These are phyloP conservation scores for Citrus glauca DNA, from an alignment of 345 rosid species.

Conservation along the genomic window DNA sequence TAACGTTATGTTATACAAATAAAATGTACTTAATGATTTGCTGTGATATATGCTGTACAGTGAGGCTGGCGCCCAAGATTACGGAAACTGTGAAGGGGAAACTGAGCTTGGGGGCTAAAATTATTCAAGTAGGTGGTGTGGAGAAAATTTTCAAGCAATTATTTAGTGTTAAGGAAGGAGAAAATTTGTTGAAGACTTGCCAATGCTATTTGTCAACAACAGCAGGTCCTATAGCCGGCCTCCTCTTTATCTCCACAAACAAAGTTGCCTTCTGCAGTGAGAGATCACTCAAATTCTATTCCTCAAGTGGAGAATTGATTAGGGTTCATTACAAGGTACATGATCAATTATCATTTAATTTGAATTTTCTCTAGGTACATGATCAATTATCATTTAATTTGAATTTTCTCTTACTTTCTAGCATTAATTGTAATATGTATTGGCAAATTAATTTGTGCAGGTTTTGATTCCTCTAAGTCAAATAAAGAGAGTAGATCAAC, in stretches of 20 bases:
- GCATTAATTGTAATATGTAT: not conserved
- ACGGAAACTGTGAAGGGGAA: constrained; percentile 45
- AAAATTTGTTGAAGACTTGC: constrained; percentile 37
- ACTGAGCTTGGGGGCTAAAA: constrained; percentile 40
- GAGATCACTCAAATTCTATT: constrained; percentile 33
- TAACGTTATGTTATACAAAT: not conserved
- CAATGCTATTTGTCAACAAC: constrained; percentile 51
- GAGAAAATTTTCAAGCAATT: constrained; percentile 38
- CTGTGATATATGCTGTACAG: constrained; percentile 20
- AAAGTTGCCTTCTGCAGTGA: constrained; percentile 48
- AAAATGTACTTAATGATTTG: not conserved
- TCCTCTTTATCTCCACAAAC: constrained; percentile 42
- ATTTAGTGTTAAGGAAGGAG: constrained; percentile 34
- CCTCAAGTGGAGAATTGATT: constrained; percentile 26
- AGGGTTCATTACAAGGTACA: constrained; percentile 39
- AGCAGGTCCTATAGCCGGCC: constrained; percentile 48
- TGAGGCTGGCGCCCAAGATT: constrained; percentile 35
- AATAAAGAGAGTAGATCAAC: constrained; percentile 49
- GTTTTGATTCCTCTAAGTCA: constrained; percentile 54
- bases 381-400: too few species aligned
- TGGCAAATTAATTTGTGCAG: constrained; percentile 16
- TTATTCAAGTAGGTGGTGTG: constrained; percentile 42
- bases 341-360: too few species aligned
- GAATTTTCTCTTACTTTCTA: not conserved
- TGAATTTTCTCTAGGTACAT: constrained; percentile 17